A percentile compares a stretch with the other conserved stretches of the same genome.
These are phyloP conservation scores for Globisporangium acanthophoron DNA, from an alignment of 352 stramenopile species.

Conservation along the genomic window DNA sequence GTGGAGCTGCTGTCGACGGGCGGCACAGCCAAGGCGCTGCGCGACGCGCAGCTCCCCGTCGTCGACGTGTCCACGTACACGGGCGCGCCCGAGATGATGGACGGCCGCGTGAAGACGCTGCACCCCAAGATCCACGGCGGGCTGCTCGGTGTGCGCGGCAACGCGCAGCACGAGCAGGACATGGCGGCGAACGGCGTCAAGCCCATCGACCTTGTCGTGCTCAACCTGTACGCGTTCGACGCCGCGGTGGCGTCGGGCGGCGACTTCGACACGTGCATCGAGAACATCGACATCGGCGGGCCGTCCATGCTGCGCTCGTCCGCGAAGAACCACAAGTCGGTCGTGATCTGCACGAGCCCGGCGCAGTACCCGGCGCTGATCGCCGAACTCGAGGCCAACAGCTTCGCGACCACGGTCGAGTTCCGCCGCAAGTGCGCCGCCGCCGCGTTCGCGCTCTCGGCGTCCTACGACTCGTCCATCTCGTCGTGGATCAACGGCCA, in stretches of 20 bases:
- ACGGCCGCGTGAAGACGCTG: conserved; percentile 99
- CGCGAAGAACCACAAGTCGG: conserved; percentile 99
- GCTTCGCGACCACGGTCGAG: conserved; percentile 89
- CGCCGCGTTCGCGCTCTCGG: conserved; percentile 73
- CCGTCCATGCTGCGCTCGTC: conserved; percentile 98
- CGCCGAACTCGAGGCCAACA: conserved; percentile 89
- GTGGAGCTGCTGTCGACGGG: conserved; percentile 98
- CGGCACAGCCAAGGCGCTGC: conserved; percentile 95
- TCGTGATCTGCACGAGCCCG: conserved; percentile 96
- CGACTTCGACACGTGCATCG: conserved; percentile 98
- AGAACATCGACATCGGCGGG: conserved; percentile 99
- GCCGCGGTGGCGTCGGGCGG: conserved; percentile 90
- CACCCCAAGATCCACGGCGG: conserved; percentile 99
- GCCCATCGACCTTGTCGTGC: conserved; percentile 98
- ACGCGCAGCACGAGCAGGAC: conserved; percentile 94
- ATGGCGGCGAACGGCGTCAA: conserved; percentile 95
- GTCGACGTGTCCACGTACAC: conserved; percentile 98
- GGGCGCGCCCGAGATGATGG: conserved; percentile 97
- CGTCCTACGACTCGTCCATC: conserved; percentile 97
- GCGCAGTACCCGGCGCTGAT: conserved; percentile 95
- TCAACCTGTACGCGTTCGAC: conserved; percentile 99
- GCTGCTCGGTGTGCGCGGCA: conserved; percentile 96
- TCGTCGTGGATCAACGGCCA: conserved; percentile 95
- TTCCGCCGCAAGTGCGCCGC: conserved; percentile 84
- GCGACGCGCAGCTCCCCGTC: conserved; percentile 93